Evolutionary conservation across 2,329 filamentous ascomycete species (phyloP), one percentile per base, ranked within the genome.

Genomic region (Colletotrichum somersetense): DNA sequence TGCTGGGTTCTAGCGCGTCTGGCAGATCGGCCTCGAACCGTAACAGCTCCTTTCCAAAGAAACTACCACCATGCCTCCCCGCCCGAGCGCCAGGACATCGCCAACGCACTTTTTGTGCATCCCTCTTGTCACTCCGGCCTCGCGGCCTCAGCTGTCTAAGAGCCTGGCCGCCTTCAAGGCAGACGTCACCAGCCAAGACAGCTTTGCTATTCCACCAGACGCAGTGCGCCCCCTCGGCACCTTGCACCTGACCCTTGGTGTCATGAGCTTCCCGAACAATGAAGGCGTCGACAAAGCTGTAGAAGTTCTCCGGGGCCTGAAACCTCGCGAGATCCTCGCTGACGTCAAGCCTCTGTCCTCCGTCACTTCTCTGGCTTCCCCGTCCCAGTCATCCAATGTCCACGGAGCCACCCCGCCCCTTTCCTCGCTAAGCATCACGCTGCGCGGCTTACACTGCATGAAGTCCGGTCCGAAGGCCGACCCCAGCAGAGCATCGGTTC

Each of bases 201-300:
- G 83, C 74, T 81, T 83, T 72, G 84, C 84, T 7, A 82, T 96
- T 12, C 92, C 93, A 0, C 79, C 84, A 42, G 87, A 87, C 66
- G 94, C 94, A 1, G 83, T 97, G 62, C 86, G 95, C 38, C 94
- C 94, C 0, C 82, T 93, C 0, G 93, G 93, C 0, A 95, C 94
- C 1, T 81, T 98, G 59, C 96, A 98, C 81, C 84, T 95, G 3
- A 98, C 95, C 0, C 85, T 98, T 0, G 95, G 95, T 0, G 93
- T 97, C 1, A 95, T 98, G 92, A 92, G 88, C 74, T 87, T 97
- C 12, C 81, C 85, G 3, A 85, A 83, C 2, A 81, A 84, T 3
- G 84, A 87, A 63, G 78, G 79, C 5, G 74, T 88, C 8, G 81
- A 82, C 4, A 80, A 76, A 50, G 87, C 87, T 1, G 77, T 82